These are phyloP conservation scores for Phalaenopsis aphrodite DNA, from an alignment of 106 monocot genomes.

Conservation along the genomic window DNA sequence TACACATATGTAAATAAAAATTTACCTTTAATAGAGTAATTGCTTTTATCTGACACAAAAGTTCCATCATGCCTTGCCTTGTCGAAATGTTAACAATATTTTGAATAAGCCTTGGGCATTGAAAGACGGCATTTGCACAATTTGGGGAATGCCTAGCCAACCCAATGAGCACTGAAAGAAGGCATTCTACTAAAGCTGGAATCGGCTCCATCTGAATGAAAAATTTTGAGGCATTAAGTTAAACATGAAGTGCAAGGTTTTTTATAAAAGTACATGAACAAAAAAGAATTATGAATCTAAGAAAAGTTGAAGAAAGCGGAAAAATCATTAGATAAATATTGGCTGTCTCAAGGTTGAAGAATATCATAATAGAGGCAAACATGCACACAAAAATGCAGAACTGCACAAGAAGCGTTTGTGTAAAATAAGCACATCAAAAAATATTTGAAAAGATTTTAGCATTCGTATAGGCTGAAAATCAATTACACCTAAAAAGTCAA, in stretches of 20 bases:
- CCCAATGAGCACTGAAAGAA: slow-evolving; percentile 74
- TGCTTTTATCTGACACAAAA: slow-evolving; percentile 63
- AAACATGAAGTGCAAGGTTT: background rate
- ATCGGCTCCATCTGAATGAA: slow-evolving; percentile 64
- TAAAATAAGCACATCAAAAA: background rate
- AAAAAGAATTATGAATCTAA: background rate
- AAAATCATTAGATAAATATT: background rate
- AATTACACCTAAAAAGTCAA: background rate
- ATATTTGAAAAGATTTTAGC: background rate
- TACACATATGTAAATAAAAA: background rate
- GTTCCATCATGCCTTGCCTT: slow-evolving; percentile 31
- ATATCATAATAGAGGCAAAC: background rate
- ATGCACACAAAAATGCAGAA: background rate
- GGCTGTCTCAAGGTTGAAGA: background rate
- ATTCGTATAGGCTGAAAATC: background rate
- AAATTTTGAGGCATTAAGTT: background rate
- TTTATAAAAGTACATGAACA: background rate
- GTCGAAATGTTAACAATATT: slow-evolving; percentile 46
- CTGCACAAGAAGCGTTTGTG: background rate
- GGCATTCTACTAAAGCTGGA: slow-evolving; percentile 68
- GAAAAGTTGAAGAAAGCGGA: background rate
- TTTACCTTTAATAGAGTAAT: slow-evolving; percentile 62
- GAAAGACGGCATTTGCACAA: slow-evolving; percentile 73
- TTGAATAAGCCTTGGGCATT: slow-evolving; percentile 69
- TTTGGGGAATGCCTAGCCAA: slow-evolving; percentile 85